These are phyloP conservation scores for Fomitopsis pulvina DNA, from an alignment of 768 basidiomycete species.

Conservation along the genomic window DNA sequence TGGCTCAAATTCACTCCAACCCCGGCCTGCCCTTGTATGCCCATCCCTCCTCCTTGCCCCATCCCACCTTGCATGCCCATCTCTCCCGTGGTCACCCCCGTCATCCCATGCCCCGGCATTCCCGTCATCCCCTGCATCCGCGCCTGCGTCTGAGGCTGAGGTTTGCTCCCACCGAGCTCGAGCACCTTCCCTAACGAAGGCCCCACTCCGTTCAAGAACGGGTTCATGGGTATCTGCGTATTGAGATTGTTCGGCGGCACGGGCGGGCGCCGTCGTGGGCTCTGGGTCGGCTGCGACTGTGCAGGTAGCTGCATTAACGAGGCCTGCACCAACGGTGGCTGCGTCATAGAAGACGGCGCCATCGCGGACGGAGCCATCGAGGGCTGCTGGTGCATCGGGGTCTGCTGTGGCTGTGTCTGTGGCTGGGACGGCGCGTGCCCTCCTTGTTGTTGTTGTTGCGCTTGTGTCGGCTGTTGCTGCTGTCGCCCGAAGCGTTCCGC, in stretches of 20 bases:
- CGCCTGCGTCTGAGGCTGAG: neutral
- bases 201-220: constrained; percentile 3
- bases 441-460: constrained; percentile 14
- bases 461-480: constrained; percentile 15
- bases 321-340: neutral
- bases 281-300: no score
- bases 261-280: neutral
- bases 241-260: constrained; percentile 1
- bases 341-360: neutral
- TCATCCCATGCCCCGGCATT: neutral
- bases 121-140: constrained; percentile 1
- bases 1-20: constrained; percentile 23
- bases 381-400: neutral
- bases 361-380: neutral
- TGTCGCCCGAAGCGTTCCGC: no score
- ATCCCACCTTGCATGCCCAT: constrained; percentile 1
- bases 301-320: neutral
- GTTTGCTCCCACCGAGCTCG: neutral
- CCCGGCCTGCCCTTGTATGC: neutral
- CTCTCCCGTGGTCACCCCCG: neutral
- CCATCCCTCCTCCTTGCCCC: constrained; percentile 13
- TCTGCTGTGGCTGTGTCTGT: constrained; percentile 4
- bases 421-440: neutral
- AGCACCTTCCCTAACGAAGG: constrained; percentile 6
- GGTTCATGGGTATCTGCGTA: constrained; percentile 5